Percentiles rank a stretch among this genome's conserved stretches.
These are phyloP conservation scores for Inga laurina DNA, from an alignment of 306 rosid species.

Conservation along the genomic window DNA sequence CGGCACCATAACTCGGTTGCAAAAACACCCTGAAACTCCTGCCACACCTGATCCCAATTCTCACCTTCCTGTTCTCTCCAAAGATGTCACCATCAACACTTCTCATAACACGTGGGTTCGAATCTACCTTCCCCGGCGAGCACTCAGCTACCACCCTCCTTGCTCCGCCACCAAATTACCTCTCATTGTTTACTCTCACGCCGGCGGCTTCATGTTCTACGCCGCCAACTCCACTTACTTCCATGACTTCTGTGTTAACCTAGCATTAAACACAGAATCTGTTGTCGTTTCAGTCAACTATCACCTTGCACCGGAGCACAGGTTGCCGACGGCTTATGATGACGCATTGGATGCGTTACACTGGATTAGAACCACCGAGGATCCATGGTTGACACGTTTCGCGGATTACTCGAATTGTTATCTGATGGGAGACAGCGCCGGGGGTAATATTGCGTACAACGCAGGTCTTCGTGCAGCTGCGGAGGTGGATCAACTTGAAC, in stretches of 20 bases:
- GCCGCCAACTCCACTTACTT: conserved; percentile 42
- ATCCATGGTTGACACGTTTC: conserved; percentile 46
- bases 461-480: conserved; percentile 39
- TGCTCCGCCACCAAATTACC: conserved; percentile 29
- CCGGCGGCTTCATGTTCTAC: conserved; percentile 53
- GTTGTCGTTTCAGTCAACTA: conserved; percentile 54
- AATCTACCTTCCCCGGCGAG: conserved; percentile 44
- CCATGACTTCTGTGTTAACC: conserved; percentile 38
- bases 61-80: conserved; percentile 39
- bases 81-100: conserved; percentile 45
- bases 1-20: conserved; percentile 50
- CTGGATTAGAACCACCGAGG: conserved; percentile 44
- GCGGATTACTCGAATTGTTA: conserved; percentile 48
- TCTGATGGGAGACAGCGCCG: conserved; percentile 63
- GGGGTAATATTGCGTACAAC: conserved; percentile 54
- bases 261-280: conserved; percentile 31
- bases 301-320: conserved; percentile 39
- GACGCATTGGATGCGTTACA: conserved; percentile 53
- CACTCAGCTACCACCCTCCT: conserved; percentile 1
- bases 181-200: conserved; percentile 53
- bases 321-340: conserved; percentile 39
- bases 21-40: conserved; percentile 32
- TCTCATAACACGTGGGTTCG: conserved; percentile 50
- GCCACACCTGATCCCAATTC: conserved; percentile 42
- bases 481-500: background rate